Percentiles rank a stretch among this genome's conserved stretches.
Evolutionary conservation across 805 yeast species (phyloP).

Genomic region (Nakazawaea ambrosiae): DNA sequence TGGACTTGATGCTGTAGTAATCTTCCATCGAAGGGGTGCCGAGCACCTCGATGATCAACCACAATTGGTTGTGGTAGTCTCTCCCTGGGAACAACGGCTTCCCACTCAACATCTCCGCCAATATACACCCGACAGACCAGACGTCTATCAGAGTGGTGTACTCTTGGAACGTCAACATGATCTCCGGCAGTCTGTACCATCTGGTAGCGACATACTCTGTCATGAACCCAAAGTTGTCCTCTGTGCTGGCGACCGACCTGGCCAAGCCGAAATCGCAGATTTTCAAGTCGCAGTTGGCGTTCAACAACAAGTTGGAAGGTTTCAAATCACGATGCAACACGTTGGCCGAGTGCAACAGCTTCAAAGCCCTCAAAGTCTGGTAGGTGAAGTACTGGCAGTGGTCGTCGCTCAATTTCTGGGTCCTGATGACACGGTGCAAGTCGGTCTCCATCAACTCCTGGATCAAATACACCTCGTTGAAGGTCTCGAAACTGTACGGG

Average conservation of each 20-base stretch:
- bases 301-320: constrained; percentile 79
- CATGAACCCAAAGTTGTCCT: constrained; percentile 73
- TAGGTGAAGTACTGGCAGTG: constrained; percentile 91
- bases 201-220: constrained; percentile 97
- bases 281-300: constrained; percentile 90
- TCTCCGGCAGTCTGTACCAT: constrained; percentile 97
- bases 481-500: constrained; percentile 68
- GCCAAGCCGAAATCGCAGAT: constrained; percentile 95
- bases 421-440: constrained; percentile 69
- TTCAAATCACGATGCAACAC: constrained; percentile 90
- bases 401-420: constrained; percentile 82
- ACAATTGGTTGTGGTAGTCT: constrained; percentile 87
- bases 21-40: constrained; percentile 87
- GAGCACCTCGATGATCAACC: constrained; percentile 73
- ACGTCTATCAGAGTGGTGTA: constrained; percentile 94
- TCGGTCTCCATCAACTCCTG: constrained; percentile 90
- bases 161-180: constrained; percentile 89
- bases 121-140: constrained; percentile 95
- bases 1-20: constrained; percentile 64
- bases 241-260: constrained; percentile 50
- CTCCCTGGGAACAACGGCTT: constrained; percentile 90
- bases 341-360: constrained; percentile 89
- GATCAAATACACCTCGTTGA: constrained; percentile 82
- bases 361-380: constrained; percentile 84
- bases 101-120: constrained; percentile 85